Evolutionary conservation across 2,329 filamentous ascomycete species (phyloP).

Genomic region (Diaporthe sp.): DNA sequence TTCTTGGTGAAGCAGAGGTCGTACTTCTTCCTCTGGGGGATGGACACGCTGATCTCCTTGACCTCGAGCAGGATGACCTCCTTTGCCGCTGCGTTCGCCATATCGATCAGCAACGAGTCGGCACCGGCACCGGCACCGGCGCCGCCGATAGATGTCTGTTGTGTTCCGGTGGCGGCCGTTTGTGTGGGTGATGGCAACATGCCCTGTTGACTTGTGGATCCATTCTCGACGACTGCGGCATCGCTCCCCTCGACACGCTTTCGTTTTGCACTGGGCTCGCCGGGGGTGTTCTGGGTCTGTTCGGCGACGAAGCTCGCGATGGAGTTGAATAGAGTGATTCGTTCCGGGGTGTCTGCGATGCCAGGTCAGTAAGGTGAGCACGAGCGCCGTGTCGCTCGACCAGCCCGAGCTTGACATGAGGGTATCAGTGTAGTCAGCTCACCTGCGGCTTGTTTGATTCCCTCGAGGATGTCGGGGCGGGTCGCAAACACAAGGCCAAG

Average conservation of each 20-base stretch:
- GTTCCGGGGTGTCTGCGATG: slow-evolving; percentile 59
- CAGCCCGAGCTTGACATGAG: neutral
- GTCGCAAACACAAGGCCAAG: slow-evolving; percentile 64
- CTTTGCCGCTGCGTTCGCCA: slow-evolving; percentile 50
- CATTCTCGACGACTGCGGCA: slow-evolving; percentile 10
- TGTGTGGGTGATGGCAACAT: slow-evolving; percentile 22
- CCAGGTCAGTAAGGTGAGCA: neutral
- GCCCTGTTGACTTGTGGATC: slow-evolving; percentile 20
- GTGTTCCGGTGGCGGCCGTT: slow-evolving; percentile 7
- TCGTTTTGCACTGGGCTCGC: slow-evolving; percentile 34
- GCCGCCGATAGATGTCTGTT: slow-evolving; percentile 17
- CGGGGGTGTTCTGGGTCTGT: slow-evolving; percentile 6
- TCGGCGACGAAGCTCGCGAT: slow-evolving; percentile 36
- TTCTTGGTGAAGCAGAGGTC: slow-evolving; percentile 70
- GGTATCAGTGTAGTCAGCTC: neutral
- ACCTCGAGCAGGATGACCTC: slow-evolving; percentile 68
- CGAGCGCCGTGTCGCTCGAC: fast-evolving
- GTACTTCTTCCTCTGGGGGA: slow-evolving; percentile 76
- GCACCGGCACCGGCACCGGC: slow-evolving; percentile 37
- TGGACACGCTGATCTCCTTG: slow-evolving; percentile 74
- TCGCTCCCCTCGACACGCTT: slow-evolving; percentile 29
- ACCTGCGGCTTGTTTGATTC: slow-evolving; percentile 66
- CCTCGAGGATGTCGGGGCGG: slow-evolving; percentile 65
- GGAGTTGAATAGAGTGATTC: slow-evolving; percentile 65
- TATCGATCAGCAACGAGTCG: slow-evolving; percentile 34